These are phyloP conservation scores for Diaporthe caulivora DNA, from an alignment of 2,329 filamentous ascomycete genomes.

Conservation along the genomic window DNA sequence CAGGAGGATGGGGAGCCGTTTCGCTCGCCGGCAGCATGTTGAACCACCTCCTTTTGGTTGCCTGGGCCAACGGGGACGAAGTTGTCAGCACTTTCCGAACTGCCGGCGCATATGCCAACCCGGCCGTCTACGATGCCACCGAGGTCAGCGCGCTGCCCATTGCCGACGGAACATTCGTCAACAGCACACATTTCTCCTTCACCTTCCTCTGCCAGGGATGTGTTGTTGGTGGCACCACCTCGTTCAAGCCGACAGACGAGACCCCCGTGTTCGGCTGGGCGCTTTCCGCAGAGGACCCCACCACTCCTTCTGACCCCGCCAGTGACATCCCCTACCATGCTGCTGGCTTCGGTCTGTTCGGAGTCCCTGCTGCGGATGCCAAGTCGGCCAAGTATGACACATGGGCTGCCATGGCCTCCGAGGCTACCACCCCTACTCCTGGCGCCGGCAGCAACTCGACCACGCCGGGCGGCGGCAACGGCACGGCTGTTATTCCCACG, in stretches of 20 bases:
- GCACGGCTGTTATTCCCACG: slow-evolving; percentile 40
- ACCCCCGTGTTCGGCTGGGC: slow-evolving; percentile 54
- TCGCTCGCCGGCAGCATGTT: slow-evolving; percentile 58
- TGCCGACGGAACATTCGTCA: slow-evolving; percentile 59
- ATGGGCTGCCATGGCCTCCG: slow-evolving; percentile 42
- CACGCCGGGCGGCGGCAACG: slow-evolving; percentile 40
- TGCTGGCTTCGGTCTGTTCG: slow-evolving; percentile 53
- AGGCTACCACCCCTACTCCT: slow-evolving; percentile 29
- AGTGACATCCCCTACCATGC: slow-evolving; percentile 54
- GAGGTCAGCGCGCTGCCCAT: slow-evolving; percentile 54
- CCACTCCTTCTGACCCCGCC: slow-evolving; percentile 48
- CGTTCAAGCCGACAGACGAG: slow-evolving; percentile 44
- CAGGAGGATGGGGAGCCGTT: slow-evolving; percentile 63
- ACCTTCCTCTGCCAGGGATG: slow-evolving; percentile 62
- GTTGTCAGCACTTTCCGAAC: slow-evolving; percentile 46
- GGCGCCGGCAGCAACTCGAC: slow-evolving; percentile 36
- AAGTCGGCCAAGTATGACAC: slow-evolving; percentile 48
- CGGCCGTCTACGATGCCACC: slow-evolving; percentile 53
- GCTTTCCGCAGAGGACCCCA: slow-evolving; percentile 50
- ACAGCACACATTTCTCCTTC: slow-evolving; percentile 59
- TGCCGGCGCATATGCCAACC: slow-evolving; percentile 53
- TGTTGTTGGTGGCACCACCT: slow-evolving; percentile 46
- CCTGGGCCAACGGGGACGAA: slow-evolving; percentile 56
- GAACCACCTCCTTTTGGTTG: slow-evolving; percentile 56
- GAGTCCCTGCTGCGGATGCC: slow-evolving; percentile 47